These are phyloP conservation scores for Lasiosphaeriaceae sp. DNA, from an alignment of 495 filamentous ascomycete genomes.

Conservation along the genomic window DNA sequence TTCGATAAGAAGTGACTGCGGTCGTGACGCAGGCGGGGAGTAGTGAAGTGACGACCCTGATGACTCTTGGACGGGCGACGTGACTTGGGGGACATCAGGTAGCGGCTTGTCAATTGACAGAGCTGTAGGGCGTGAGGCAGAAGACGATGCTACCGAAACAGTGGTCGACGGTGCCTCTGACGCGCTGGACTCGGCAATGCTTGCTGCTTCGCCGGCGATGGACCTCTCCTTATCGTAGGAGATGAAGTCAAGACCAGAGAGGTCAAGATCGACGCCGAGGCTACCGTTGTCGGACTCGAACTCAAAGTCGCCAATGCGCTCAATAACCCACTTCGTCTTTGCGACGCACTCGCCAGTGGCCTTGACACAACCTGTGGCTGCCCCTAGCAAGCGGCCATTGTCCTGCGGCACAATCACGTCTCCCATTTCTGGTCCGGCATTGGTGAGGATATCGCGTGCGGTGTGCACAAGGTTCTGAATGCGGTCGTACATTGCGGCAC, in stretches of 20 bases:
- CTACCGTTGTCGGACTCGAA: slow-evolving; percentile 53
- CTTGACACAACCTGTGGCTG: slow-evolving; percentile 86
- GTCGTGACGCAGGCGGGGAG: slow-evolving; percentile 36
- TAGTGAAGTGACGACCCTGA: slow-evolving; percentile 19
- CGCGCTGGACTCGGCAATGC: slow-evolving; percentile 35
- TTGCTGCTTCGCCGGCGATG: slow-evolving; percentile 24
- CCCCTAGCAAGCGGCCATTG: slow-evolving; percentile 68
- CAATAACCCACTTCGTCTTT: slow-evolving; percentile 79
- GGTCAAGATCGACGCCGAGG: slow-evolving; percentile 48
- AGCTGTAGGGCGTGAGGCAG: slow-evolving; percentile 26
- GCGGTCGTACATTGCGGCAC: slow-evolving; percentile 72
- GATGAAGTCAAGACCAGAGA: slow-evolving; percentile 35
- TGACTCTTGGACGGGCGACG: slow-evolving; percentile 21
- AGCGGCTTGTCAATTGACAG: slow-evolving; percentile 44
- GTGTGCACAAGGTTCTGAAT: slow-evolving; percentile 75
- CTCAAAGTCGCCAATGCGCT: slow-evolving; percentile 92
- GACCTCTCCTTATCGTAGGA: slow-evolving; percentile 17
- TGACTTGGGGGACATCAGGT: slow-evolving; percentile 36
- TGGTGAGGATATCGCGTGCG: slow-evolving; percentile 71
- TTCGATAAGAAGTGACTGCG: slow-evolving; percentile 32
- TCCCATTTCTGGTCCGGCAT: slow-evolving; percentile 57
- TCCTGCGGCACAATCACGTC: slow-evolving; percentile 79
- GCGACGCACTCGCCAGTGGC: slow-evolving; percentile 86
- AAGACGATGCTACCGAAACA: slow-evolving; percentile 22
- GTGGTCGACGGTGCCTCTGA: slow-evolving; percentile 28